Conservation (phyloP, 768 basidiomycete genomes). For the Dacryopinax spathularia region DNA sequence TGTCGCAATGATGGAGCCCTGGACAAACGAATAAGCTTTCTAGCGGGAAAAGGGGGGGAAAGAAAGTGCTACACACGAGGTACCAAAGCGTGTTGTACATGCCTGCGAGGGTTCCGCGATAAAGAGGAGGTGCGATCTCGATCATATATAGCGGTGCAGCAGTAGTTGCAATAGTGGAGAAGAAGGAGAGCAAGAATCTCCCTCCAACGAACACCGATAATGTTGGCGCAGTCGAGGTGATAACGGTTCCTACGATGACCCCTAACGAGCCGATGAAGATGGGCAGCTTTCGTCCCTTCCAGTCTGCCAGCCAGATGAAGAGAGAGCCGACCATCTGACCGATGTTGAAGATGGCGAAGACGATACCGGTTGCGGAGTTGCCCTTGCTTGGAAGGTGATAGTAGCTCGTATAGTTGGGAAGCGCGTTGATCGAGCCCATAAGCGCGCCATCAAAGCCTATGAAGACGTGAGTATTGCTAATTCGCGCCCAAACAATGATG, state of each 20-base stretch:
- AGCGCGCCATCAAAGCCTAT: not conserved
- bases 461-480: not conserved
- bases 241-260: not conserved
- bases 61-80: not conserved
- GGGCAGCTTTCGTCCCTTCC: not conserved
- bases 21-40: not conserved
- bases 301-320: constrained; percentile 7
- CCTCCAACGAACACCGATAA: not conserved
- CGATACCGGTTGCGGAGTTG: not conserved
- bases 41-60: not conserved
- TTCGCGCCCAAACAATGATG: not conserved
- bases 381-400: not conserved
- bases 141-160: not conserved
- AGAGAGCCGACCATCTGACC: constrained; percentile 17
- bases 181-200: not conserved
- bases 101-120: not conserved
- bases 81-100: not conserved
- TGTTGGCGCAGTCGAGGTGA: not conserved
- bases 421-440: not conserved
- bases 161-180: not conserved
- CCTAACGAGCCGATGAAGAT: not conserved
- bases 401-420: not conserved
- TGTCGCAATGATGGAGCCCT: not conserved
- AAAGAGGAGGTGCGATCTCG: not conserved
- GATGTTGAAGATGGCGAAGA: constrained; percentile 3